Evolutionary conservation across 441 rosid species (phyloP), one percentile per base, ranked within the genome.

Genomic region (Raphanus hybrid): DNA sequence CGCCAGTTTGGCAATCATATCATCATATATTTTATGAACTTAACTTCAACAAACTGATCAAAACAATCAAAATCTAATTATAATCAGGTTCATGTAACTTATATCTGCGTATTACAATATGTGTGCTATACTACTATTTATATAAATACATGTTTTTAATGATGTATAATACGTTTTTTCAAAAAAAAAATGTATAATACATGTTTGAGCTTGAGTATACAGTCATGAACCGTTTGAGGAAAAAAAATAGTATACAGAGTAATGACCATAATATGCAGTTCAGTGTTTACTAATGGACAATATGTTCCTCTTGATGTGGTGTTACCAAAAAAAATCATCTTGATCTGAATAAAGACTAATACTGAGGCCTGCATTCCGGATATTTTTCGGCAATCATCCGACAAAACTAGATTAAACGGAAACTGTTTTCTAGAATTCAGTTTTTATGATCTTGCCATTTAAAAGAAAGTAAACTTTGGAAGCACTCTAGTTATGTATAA

Each of bases 361-460:
- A 34, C 6, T 6, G n/a, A 14, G 8, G 26, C 26, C 26, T 35
- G 55, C 10, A 41, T 70, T 69, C 27, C 26, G 12, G 45, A 52
- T 9, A 34, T 20, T 10, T 52, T 14, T 61, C 18, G 61, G 7
- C 60, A 43, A 18, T 12, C 9, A 3, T 70, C 9, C 10, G 29
- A 41, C 3, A 61, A 61, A 26, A 15, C 12, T 45, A 27, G 20
- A 73, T 20, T 12, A 52, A 63, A 3, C 26, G 4, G 34, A 35
- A 52, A 20, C 11, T 35, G 6, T 10, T 12, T 45, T 23, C 7
- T 27, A 8, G 3, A 48, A 16, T 32, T 29, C 8, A 8, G 27
- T 34, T 8, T 37, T 73, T 64, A 35, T 73, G 55, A 63, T 64
- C 26, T 62, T 54, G 58, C 65, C 6, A 65, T 55, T 39, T 11